A percentile compares a stretch with the other conserved stretches of the same genome.
Conservation (phyloP, 352 stramenopile genomes). For the Pythium pyrilobum region DNA sequence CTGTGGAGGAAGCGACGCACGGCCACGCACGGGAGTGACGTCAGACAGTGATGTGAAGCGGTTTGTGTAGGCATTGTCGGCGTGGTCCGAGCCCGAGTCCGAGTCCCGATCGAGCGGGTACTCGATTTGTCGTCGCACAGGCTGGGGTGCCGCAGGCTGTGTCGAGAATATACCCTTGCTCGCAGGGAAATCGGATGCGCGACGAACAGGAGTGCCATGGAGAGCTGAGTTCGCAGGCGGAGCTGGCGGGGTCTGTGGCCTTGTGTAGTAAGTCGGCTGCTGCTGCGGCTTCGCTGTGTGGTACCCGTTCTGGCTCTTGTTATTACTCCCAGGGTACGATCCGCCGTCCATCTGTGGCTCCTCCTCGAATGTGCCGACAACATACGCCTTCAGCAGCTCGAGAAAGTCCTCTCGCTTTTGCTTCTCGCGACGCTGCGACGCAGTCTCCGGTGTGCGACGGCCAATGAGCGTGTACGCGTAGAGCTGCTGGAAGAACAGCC, state of each 20-base stretch:
- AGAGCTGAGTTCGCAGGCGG: slow-evolving; percentile 4
- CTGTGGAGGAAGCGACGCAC: slow-evolving; percentile 3
- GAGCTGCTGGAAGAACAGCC: slow-evolving; percentile 81
- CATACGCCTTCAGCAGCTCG: slow-evolving; percentile 58
- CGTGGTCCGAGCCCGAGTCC: slow-evolving; percentile 51
- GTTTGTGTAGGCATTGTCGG: slow-evolving; percentile 25
- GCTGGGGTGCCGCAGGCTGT: background rate
- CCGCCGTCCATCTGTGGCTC: slow-evolving; percentile 5
- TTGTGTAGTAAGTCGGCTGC: slow-evolving; percentile 12
- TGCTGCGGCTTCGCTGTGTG: background rate
- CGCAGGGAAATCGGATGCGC: slow-evolving; percentile 5
- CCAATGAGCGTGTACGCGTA: slow-evolving; percentile 79
- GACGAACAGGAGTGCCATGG: slow-evolving; percentile 2
- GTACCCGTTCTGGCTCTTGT: slow-evolving; percentile 6
- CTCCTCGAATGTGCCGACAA: slow-evolving; percentile 58
- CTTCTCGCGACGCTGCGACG: slow-evolving; percentile 44
- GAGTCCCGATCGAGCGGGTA: slow-evolving; percentile 26
- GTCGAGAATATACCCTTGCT: slow-evolving; percentile 20
- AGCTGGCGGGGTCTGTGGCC: slow-evolving; percentile 4
- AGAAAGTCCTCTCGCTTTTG: slow-evolving; percentile 62
- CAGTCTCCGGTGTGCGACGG: slow-evolving; percentile 39
- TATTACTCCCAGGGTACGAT: background rate
- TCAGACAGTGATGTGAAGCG: slow-evolving; percentile 1
- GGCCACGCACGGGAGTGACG: background rate
- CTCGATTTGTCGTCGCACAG: slow-evolving; percentile 13